Base-by-base conservation (phyloP, 345 rosid genomes). In the Eucalyptus caleyi region DNA sequence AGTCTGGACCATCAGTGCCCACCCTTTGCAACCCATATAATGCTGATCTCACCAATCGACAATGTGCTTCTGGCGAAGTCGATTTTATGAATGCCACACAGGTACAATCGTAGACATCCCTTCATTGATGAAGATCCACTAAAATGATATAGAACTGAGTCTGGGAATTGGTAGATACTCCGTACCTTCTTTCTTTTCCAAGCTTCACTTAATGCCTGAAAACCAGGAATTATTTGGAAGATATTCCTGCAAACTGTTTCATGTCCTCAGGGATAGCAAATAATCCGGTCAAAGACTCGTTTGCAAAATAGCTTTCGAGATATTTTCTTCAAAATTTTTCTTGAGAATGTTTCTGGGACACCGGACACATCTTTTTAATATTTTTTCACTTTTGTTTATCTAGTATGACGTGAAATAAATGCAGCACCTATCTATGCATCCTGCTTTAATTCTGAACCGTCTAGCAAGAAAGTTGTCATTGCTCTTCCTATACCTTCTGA, bases 1-100 rank as follows among this genome's bases (percentile, higher is more conserved):
- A 98, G 88, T 98, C 99, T 0, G 99, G 99, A 88, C 99, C 97
- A 4, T 69, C 90, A 89, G 89, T 98, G 92, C 99, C 99, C 9
- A 6, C 62, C 47, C 95, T 98, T 49, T 98, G 99, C 92, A 95
- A 96, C 91, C 99, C 99, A 3, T 97, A 95, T 49, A 93, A 96
- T 40, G 85, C 95, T 50, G 95, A 97, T 94, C 93, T 95, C 54
- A 92, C 98, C 18, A 92, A 90, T 42, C 91, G 95, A 19, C 89
- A 50, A 47, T 98, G 99, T 88, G 91, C 88, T 51, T 89, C 96
- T 60, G 97, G 97, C 32, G 96, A 96, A 93, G 97, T 95, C 72
- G 95, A 91, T 82, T 91, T 98, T 24, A 65, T 50, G 91, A 96
- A 94, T 86, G 97, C 99, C 67, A 91, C 98, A 4, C 91, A 94